Conservation (phyloP, 108 stramenopile species). For the Cyclotella distinguenda region DNA sequence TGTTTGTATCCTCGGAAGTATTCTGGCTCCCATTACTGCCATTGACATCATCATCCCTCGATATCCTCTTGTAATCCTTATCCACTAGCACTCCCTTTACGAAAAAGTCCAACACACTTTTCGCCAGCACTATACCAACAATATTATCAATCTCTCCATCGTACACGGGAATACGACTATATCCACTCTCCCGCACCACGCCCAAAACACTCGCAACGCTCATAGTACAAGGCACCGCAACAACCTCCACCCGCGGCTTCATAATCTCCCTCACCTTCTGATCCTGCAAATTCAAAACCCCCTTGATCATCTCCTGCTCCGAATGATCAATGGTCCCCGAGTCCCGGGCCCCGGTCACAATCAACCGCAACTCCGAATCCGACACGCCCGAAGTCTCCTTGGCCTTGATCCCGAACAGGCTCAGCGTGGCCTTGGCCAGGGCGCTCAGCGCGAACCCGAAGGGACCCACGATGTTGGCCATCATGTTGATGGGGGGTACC, state of each 20-base stretch:
- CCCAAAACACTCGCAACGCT: conserved; percentile 84
- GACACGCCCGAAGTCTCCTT: conserved; percentile 78
- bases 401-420: conserved; percentile 75
- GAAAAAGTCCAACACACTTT: conserved; percentile 93
- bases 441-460: conserved; percentile 82
- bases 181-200: conserved; percentile 80
- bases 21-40: conserved; percentile 17
- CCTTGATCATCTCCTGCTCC: conserved; percentile 97
- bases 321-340: conserved; percentile 94
- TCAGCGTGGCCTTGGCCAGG: conserved; percentile 80
- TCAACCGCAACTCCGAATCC: conserved; percentile 91
- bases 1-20: conserved; percentile 9
- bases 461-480: conserved; percentile 82
- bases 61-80: conserved; percentile 58
- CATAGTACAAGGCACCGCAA: conserved; percentile 84
- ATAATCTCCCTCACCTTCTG: conserved; percentile 91
- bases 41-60: conserved; percentile 24
- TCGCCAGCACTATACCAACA: conserved; percentile 94
- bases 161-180: conserved; percentile 95
- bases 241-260: conserved; percentile 94
- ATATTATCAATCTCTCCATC: conserved; percentile 97
- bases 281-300: conserved; percentile 92
- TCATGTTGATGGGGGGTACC: conserved; percentile 85
- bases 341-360: conserved; percentile 92
- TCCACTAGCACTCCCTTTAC: conserved; percentile 83